Evolutionary conservation across 2,329 filamentous ascomycete genomes (phyloP).

Genomic region (Pyricularia sp.): DNA sequence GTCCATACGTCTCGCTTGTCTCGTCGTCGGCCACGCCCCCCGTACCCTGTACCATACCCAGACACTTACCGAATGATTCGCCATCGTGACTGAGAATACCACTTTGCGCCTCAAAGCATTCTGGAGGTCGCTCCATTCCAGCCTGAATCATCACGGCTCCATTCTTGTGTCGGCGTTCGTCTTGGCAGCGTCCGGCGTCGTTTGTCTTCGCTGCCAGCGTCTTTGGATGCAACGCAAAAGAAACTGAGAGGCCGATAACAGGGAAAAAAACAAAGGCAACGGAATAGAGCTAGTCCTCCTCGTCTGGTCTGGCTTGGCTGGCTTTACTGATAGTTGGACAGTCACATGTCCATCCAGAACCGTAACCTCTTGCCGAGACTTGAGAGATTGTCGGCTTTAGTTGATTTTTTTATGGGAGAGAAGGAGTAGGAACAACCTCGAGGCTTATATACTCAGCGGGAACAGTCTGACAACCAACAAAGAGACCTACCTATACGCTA

Average conservation of each 20-base stretch:
- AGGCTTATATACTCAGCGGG: neutral
- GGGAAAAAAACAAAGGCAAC: neutral
- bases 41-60: neutral
- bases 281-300: neutral
- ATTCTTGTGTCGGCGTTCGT: neutral
- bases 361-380: neutral
- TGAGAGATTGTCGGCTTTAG: neutral
- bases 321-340: neutral
- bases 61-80: neutral
- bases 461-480: no score
- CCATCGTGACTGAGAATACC: neutral
- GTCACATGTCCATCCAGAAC: neutral
- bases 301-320: neutral
- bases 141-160: neutral
- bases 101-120: neutral
- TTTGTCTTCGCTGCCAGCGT: neutral
- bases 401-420: neutral
- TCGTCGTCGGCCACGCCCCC: neutral
- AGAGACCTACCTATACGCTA: no score
- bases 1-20: neutral
- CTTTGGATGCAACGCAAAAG: neutral
- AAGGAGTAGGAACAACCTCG: neutral
- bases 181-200: neutral
- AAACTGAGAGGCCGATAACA: neutral
- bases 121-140: neutral